Conservation (phyloP, 768 basidiomycete species). For the Boletellus emodensis region DNA sequence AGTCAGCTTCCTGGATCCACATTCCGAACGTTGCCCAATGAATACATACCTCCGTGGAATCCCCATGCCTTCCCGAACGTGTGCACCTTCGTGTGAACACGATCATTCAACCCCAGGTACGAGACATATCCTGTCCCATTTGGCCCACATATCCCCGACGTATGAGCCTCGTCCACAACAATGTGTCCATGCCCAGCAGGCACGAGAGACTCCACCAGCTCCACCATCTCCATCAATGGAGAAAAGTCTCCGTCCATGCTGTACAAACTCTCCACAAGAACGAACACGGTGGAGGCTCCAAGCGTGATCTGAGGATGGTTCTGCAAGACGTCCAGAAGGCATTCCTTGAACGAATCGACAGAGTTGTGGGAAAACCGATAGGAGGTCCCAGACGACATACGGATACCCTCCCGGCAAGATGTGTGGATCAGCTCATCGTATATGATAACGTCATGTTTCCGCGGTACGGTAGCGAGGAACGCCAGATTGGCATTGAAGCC, state of each 20-base stretch:
- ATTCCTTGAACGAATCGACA: conserved; percentile 28
- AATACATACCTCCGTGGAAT: too few relatives aligned
- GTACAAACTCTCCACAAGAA: conserved; percentile 53
- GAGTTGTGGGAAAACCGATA: conserved; percentile 47
- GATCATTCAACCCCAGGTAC: conserved; percentile 39
- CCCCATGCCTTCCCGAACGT: too few relatives aligned
- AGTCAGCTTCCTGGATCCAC: too few relatives aligned
- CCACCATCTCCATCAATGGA: conserved; percentile 42
- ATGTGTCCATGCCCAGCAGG: conserved; percentile 40
- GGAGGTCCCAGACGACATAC: conserved; percentile 30
- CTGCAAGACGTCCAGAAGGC: conserved; percentile 26
- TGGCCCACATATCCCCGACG: conserved; percentile 49
- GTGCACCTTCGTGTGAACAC: conserved; percentile 39
- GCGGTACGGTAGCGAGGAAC: conserved; percentile 45
- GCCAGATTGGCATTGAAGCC: conserved; percentile 53
- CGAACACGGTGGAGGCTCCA: conserved; percentile 37
- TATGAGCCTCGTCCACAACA: conserved; percentile 56
- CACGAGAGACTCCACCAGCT: conserved; percentile 34
- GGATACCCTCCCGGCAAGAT: conserved; percentile 49
- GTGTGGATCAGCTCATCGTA: conserved; percentile 53
- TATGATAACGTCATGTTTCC: conserved; percentile 43
- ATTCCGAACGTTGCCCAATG: too few relatives aligned
- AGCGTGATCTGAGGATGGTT: conserved; percentile 17
- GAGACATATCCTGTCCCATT: conserved; percentile 43
- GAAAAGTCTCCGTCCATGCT: conserved; percentile 60